These are phyloP conservation scores for Nitzschia inconspicua DNA, from an alignment of 108 stramenopile species.

Conservation along the genomic window DNA sequence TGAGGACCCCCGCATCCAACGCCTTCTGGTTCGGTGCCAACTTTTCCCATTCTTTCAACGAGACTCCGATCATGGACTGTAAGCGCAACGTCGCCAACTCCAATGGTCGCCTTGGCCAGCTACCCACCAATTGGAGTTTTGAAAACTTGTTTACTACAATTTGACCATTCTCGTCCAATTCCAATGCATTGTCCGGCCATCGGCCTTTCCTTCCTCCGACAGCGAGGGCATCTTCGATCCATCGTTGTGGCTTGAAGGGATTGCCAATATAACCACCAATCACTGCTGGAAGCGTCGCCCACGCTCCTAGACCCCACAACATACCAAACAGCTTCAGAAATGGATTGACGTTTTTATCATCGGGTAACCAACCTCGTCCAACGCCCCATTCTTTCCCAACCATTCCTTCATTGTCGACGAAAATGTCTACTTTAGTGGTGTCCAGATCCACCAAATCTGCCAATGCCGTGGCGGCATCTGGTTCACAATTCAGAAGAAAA, in stretches of 20 bases:
- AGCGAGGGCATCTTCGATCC: constrained; percentile 87
- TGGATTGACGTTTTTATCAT: constrained; percentile 72
- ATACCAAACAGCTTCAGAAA: constrained; percentile 88
- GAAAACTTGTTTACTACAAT: constrained; percentile 66
- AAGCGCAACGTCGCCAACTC: constrained; percentile 88
- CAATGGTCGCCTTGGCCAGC: constrained; percentile 82
- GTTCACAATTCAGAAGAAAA: constrained; percentile 71
- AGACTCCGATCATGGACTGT: constrained; percentile 87
- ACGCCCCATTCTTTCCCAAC: constrained; percentile 79
- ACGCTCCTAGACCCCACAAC: constrained; percentile 87
- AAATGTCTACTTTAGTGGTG: constrained; percentile 43
- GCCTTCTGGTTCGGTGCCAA: constrained; percentile 71
- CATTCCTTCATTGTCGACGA: constrained; percentile 71
- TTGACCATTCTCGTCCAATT: constrained; percentile 46
- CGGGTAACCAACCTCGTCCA: constrained; percentile 70
- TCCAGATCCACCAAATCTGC: constrained; percentile 62
- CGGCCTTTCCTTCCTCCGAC: constrained; percentile 69
- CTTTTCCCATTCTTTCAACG: constrained; percentile 78
- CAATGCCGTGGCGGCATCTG: constrained; percentile 52
- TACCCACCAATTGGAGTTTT: constrained; percentile 79
- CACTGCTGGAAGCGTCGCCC: constrained; percentile 89
- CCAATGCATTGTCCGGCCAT: constrained; percentile 83
- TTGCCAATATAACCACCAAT: constrained; percentile 91
- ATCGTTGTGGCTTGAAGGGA: constrained; percentile 74
- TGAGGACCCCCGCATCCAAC: constrained; percentile 70